Evolutionary conservation across 2,329 filamentous ascomycete genomes (phyloP).

Genomic region (Fusarium hainanense): DNA sequence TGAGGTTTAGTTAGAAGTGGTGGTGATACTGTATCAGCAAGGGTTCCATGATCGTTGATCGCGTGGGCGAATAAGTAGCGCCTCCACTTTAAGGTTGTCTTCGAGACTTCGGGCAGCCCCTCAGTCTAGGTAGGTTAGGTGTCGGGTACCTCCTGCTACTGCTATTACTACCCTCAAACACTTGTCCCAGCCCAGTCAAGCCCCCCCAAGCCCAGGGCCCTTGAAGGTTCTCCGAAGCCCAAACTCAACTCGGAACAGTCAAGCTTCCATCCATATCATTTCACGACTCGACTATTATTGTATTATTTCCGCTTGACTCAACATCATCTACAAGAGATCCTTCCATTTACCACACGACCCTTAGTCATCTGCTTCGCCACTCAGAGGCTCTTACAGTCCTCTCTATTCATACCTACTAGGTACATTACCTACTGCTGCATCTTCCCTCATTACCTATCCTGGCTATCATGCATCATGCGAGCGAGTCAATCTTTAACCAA

Average conservation of each 20-base stretch:
- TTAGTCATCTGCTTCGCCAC: not conserved
- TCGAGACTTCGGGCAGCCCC: conserved; percentile 13
- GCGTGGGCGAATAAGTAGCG: conserved; percentile 35
- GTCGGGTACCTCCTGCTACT: not conserved
- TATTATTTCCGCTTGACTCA: conserved; percentile 5
- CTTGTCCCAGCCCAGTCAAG: conserved; percentile 10
- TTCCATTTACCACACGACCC: not conserved
- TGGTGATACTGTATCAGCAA: conserved; percentile 22
- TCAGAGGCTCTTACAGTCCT: conserved; percentile 15
- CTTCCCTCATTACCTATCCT: conserved; percentile 14
- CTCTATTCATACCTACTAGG: not conserved
- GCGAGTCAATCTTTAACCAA: conserved; percentile 38
- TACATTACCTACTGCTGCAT: not conserved
- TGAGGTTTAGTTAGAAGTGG: conserved; percentile 4
- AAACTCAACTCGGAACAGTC: conserved; percentile 23
- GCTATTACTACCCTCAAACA: not conserved
- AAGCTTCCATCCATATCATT: not conserved
- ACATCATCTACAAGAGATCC: not conserved
- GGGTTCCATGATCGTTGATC: conserved; percentile 27
- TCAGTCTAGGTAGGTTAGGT: conserved; percentile 10
- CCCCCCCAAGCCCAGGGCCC: not conserved
- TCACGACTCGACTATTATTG: not conserved
- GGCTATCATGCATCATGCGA: conserved; percentile 40
- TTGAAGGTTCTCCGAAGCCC: conserved; percentile 1
- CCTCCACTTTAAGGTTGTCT: conserved; percentile 21